Percentiles rank a stretch among this genome's conserved stretches.
These are phyloP conservation scores for Monosporascus sp. DNA, from an alignment of 2,329 filamentous ascomycete species.

Conservation along the genomic window DNA sequence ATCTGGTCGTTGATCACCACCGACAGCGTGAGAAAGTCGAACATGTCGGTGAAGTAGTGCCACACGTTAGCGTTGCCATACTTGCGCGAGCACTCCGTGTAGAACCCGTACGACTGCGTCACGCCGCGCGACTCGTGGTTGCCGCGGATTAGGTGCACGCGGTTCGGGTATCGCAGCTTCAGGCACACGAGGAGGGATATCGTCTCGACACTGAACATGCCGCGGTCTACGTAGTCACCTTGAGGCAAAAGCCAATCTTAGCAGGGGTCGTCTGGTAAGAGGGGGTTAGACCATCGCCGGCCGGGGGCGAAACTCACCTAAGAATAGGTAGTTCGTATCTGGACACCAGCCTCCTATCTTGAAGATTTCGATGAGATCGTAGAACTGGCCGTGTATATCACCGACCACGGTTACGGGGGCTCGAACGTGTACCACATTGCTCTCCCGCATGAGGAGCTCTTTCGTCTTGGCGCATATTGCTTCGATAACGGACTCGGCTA, in stretches of 20 bases:
- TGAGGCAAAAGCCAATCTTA: constrained; percentile 7
- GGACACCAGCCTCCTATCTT: constrained; percentile 96
- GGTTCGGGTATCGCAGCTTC: constrained; percentile 92
- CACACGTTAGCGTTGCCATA: constrained; percentile 98
- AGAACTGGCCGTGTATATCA: constrained; percentile 98
- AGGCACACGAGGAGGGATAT: constrained; percentile 96
- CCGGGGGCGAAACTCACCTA: constrained; percentile 52
- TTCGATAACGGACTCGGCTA: constrained; percentile 96
- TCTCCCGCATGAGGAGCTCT: constrained; percentile 98
- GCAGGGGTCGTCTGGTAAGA: neutral
- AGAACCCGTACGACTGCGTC: constrained; percentile 98
- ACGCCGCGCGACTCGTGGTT: constrained; percentile 98
- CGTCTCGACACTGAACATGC: constrained; percentile 97
- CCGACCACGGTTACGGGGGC: constrained; percentile 96
- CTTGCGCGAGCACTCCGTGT: constrained; percentile 95
- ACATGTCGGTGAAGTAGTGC: constrained; percentile 99
- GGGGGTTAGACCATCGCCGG: neutral
- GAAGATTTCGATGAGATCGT: constrained; percentile 98
- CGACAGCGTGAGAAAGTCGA: constrained; percentile 93
- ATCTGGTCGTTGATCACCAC: constrained; percentile 99
- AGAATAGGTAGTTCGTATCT: constrained; percentile 96
- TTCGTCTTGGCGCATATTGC: constrained; percentile 99
- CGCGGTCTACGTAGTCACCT: constrained; percentile 98
- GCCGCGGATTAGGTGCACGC: constrained; percentile 92
- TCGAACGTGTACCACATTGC: constrained; percentile 96